These are phyloP conservation scores for Mollisiaceae sp. DNA, from an alignment of 2,329 filamentous ascomycete genomes.

Conservation along the genomic window DNA sequence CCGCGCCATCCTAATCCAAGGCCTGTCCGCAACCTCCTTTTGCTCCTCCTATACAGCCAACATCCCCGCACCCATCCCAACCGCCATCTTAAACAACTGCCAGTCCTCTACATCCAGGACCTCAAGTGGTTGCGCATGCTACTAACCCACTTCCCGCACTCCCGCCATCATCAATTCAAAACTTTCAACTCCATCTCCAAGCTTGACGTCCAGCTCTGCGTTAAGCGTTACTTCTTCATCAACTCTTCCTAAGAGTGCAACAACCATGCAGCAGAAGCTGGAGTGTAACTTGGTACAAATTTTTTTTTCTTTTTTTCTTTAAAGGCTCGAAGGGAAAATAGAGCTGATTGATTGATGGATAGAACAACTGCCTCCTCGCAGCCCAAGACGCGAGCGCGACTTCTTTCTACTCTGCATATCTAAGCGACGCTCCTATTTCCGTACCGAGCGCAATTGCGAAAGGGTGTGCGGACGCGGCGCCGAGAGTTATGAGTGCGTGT, in stretches of 20 bases:
- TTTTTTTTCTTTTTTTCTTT: too few species aligned
- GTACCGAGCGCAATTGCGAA: neutral
- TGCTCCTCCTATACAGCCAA: neutral
- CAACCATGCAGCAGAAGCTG: neutral
- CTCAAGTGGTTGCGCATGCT: slow-evolving; percentile 12
- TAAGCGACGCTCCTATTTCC: neutral
- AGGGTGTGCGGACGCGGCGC: neutral
- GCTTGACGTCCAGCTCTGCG: neutral
- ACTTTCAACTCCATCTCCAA: neutral
- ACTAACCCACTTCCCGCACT: neutral
- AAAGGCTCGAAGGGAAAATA: neutral
- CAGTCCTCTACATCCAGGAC: neutral
- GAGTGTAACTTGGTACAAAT: neutral
- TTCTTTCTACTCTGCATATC: neutral
- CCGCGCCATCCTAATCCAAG: neutral
- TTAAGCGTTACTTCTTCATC: neutral
- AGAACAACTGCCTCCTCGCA: neutral
- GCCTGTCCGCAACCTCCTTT: neutral
- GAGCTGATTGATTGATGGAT: neutral
- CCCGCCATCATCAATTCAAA: too few species aligned
- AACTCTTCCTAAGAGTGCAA: neutral
- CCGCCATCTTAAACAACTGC: slow-evolving; percentile 4
- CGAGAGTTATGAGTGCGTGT: neutral
- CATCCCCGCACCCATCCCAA: slow-evolving; percentile 1
- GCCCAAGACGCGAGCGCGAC: neutral